Evolutionary conservation across 1,284 basidiomycete genomes (phyloP), one percentile per base, ranked within the genome.

Genomic region (Cutaneotrichosporon daszewskae): DNA sequence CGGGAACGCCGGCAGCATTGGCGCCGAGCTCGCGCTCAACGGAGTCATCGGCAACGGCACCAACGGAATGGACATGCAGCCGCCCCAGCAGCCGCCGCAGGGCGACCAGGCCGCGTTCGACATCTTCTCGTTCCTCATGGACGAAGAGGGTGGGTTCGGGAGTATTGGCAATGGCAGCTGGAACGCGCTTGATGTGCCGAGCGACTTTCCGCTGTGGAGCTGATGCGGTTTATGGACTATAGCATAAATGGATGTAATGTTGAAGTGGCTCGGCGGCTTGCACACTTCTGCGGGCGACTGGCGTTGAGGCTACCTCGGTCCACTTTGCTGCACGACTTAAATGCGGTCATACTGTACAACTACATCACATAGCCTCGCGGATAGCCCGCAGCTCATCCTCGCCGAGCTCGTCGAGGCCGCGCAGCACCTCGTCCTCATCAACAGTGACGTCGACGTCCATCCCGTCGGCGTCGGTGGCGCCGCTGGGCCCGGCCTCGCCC

Each of bases 71-170:
- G 35, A 27, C 31, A 33, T 27, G 34, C 20, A 33, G 20, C 9
- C 27, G 19, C n/a, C 12, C 19, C 13, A n/a, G 27, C n/a, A 28
- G 17, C n/a, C 18, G 24, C 14, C 32, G 31, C 20, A 5, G 11
- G 39, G 25, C 14, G 42, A 53, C 43, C 42, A 37, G 20, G 32
- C 41, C n/a, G 27, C 51, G 23, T 66, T 68, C 46, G 66, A 69
- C 49, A 52, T 69, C 23, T 64, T 69, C 43, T 62, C 53, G 18
- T 69, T 67, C 47, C 51, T 68, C 49, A 66, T 69, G 64, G 64
- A 69, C 52, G 66, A 68, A 37, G 64, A 66, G 45, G 63, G 62
- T 19, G 58, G 55, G 5, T 38, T 60, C 12, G 52, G 54, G 14
- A 28, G 41, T 26, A 32, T 51, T 25, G 51, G 47, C 9, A 56